These are phyloP conservation scores for Heimioporus sp. DNA, from an alignment of 768 basidiomycete species.

Conservation along the genomic window DNA sequence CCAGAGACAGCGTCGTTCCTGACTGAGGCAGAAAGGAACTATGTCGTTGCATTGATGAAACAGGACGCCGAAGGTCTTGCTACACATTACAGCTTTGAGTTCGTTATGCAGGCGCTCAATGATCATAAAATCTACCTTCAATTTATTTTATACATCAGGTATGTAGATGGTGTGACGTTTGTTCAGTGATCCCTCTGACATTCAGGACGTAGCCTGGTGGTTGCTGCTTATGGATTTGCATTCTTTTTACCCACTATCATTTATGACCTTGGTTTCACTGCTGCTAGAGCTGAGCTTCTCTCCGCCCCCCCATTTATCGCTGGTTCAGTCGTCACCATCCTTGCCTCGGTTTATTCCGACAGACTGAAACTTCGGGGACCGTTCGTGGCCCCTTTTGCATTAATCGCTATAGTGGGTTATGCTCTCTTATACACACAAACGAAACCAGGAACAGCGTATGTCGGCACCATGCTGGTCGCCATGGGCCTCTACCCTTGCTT, in stretches of 20 bases:
- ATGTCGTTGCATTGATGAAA: slow-evolving; percentile 39
- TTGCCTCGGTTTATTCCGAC: slow-evolving; percentile 41
- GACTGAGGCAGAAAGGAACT: slow-evolving; percentile 39
- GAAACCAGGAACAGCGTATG: slow-evolving; percentile 30
- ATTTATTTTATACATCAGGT: slow-evolving; percentile 40
- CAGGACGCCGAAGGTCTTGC: slow-evolving; percentile 42
- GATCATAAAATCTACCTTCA: slow-evolving; percentile 41
- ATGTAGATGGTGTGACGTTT: not conserved
- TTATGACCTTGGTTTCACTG: slow-evolving; percentile 45
- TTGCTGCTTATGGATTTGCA: slow-evolving; percentile 45
- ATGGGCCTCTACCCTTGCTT: slow-evolving; percentile 49
- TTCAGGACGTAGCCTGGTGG: slow-evolving; percentile 30
- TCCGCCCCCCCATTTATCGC: slow-evolving; percentile 46
- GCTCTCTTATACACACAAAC: slow-evolving; percentile 40
- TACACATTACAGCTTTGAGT: slow-evolving; percentile 42
- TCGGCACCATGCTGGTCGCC: slow-evolving; percentile 46
- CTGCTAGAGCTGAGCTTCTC: slow-evolving; percentile 46
- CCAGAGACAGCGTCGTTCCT: slow-evolving; percentile 55
- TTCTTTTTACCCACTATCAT: slow-evolving; percentile 51
- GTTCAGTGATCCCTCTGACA: slow-evolving; percentile 1
- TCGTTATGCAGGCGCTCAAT: slow-evolving; percentile 47
- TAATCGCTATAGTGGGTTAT: slow-evolving; percentile 47
- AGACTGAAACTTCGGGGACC: slow-evolving; percentile 43
- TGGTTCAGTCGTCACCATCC: slow-evolving; percentile 39
- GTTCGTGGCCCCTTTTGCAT: slow-evolving; percentile 40